Percentiles rank a stretch among this genome's conserved stretches.
These are phyloP conservation scores for Paramarasmius palmivorus DNA, from an alignment of 1,284 basidiomycete genomes.

Conservation along the genomic window DNA sequence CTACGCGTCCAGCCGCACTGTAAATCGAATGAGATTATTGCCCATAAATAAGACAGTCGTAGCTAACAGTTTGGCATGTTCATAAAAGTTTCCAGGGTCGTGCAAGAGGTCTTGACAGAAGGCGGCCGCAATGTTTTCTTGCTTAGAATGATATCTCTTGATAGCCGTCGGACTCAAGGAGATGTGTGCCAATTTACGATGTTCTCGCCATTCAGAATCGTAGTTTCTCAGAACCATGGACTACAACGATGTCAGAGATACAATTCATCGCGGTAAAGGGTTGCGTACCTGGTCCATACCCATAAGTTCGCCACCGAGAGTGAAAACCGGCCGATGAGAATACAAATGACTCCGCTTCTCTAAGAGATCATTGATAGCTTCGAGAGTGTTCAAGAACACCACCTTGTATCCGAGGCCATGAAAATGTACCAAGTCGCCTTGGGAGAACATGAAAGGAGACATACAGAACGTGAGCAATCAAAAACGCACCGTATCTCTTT, in stretches of 20 bases:
- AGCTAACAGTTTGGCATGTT: constrained; percentile 25
- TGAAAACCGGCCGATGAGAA: constrained; percentile 34
- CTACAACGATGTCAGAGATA: constrained; percentile 11
- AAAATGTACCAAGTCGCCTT: constrained; percentile 27
- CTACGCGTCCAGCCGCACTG: constrained; percentile 19
- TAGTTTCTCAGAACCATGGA: constrained; percentile 24
- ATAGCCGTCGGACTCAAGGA: constrained; percentile 23
- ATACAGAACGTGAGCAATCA: no score
- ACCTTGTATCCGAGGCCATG: constrained; percentile 26
- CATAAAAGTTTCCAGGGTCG: constrained; percentile 22
- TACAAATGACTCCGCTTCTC: constrained; percentile 32
- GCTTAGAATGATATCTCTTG: constrained; percentile 24
- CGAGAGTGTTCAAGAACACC: constrained; percentile 33
- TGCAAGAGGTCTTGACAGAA: constrained; percentile 19
- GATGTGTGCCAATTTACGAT: constrained; percentile 24
- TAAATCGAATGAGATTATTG: constrained; percentile 8
- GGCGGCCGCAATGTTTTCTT: constrained; percentile 20
- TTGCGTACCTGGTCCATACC: constrained; percentile 24
- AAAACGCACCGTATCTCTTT: no score
- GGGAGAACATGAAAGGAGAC: no score
- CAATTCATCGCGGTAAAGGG: no score
- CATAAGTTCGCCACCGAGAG: constrained; percentile 36
- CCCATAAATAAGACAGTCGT: background rate
- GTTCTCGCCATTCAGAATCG: constrained; percentile 24
- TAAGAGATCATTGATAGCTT: constrained; percentile 31